Evolutionary conservation across 768 basidiomycete genomes (phyloP).

Genomic region (Kwoniella bestiolae): DNA sequence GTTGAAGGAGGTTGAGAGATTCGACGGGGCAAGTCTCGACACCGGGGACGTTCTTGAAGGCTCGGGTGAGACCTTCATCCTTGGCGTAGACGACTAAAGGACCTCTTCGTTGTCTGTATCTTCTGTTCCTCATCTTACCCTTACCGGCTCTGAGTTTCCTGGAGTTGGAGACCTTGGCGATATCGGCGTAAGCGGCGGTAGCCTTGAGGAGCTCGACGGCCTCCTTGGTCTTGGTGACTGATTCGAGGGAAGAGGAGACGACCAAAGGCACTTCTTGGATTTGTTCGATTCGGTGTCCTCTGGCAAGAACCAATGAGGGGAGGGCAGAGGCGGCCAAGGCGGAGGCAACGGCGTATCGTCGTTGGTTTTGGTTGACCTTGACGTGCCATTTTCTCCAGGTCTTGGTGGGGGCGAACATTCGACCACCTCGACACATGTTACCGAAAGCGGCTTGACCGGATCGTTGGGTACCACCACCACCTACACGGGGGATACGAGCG

Average conservation of each 20-base stretch:
- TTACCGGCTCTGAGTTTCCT: slow-evolving; percentile 95
- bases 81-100: slow-evolving; percentile 96
- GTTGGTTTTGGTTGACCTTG: slow-evolving; percentile 99
- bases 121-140: slow-evolving; percentile 95
- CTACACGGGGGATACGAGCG: slow-evolving; percentile 99
- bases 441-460: slow-evolving; percentile 99
- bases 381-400: slow-evolving; percentile 99
- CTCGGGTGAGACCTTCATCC: slow-evolving; percentile 95
- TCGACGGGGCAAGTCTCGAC: slow-evolving; percentile 95
- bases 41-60: slow-evolving; percentile 98
- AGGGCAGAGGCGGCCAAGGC: slow-evolving; percentile 97
- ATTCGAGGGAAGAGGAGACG: slow-evolving; percentile 75
- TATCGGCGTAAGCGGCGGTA: slow-evolving; percentile 85
- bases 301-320: slow-evolving; percentile 96
- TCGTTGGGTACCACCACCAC: slow-evolving; percentile 96
- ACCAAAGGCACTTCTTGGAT: slow-evolving; percentile 96
- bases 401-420: slow-evolving; percentile 99
- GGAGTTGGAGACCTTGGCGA: slow-evolving; percentile 95
- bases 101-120: slow-evolving; percentile 95
- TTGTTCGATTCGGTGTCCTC: slow-evolving; percentile 97
- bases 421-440: slow-evolving; percentile 99
- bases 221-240: slow-evolving; percentile 93
- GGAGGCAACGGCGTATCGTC: slow-evolving; percentile 95
- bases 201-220: slow-evolving; percentile 91
- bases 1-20: slow-evolving; percentile 94